Percentiles rank a stretch among this genome's conserved stretches.
phyloP scores from a whole-genome alignment of 2,329 filamentous ascomycete genomes.

The Rhinocladiella similis region DNA sequence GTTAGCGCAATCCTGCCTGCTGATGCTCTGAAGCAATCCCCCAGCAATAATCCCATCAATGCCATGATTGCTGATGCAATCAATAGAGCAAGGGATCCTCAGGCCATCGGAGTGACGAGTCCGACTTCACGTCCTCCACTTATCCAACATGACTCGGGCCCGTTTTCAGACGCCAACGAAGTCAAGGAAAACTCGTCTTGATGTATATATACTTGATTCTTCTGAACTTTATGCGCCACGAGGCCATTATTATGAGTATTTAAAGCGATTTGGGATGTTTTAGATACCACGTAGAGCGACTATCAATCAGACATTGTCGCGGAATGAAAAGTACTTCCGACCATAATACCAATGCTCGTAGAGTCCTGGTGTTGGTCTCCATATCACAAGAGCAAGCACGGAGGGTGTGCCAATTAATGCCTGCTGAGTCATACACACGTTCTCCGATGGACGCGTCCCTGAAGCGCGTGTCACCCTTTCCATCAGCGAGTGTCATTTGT shows the following conservation, averaged over 20 bases:
- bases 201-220: slow-evolving; percentile 15
- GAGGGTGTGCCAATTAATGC: too few species aligned
- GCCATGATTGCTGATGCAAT: slow-evolving; percentile 34
- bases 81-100: slow-evolving; percentile 27
- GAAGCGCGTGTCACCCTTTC: background rate
- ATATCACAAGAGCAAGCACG: background rate
- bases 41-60: slow-evolving; percentile 33
- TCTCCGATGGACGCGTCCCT: background rate
- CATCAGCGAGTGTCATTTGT: background rate
- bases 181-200: slow-evolving; percentile 33
- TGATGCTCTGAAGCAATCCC: slow-evolving; percentile 19
- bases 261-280: background rate
- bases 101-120: slow-evolving; percentile 15
- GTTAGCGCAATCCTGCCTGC: slow-evolving; percentile 21
- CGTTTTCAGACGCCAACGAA: slow-evolving; percentile 47
- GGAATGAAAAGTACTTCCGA: slow-evolving; percentile 6
- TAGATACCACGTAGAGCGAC: slow-evolving; percentile 3
- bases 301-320: background rate
- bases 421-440: background rate
- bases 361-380: background rate
- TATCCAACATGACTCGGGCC: slow-evolving; percentile 38
- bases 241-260: slow-evolving; percentile 17
- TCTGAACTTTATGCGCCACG: slow-evolving; percentile 9
- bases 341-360: background rate
- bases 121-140: slow-evolving; percentile 27